A percentile compares a stretch with the other conserved stretches of the same genome.
These are phyloP conservation scores for Fragaria nilgerrensis DNA, from an alignment of 306 rosid genomes.

Conservation along the genomic window DNA sequence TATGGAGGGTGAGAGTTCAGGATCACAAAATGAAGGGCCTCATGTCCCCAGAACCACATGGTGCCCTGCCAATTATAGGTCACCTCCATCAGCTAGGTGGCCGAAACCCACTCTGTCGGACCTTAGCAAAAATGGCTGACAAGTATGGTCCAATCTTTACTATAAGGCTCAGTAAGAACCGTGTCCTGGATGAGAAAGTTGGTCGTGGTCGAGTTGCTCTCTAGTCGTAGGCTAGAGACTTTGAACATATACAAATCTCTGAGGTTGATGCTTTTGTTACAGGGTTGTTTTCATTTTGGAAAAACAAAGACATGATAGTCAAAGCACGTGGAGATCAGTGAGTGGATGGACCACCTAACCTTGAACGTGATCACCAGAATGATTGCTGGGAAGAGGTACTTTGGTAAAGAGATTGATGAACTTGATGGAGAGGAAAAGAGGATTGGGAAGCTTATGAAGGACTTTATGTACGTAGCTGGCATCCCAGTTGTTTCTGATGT, in stretches of 20 bases:
- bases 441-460: conserved; percentile 41
- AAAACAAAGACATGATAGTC: not conserved
- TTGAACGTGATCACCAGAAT: conserved; percentile 41
- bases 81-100: conserved; percentile 48
- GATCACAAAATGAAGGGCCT: conserved; percentile 11
- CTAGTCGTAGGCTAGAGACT: conserved; percentile 38
- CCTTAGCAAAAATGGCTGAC: conserved; percentile 40
- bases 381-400: conserved; percentile 55
- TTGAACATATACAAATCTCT: conserved; percentile 25
- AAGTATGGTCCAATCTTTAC: conserved; percentile 55
- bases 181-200: conserved; percentile 44
- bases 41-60: conserved; percentile 39
- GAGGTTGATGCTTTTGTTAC: conserved; percentile 34
- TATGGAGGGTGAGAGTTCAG: conserved; percentile 16
- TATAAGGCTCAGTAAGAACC: conserved; percentile 40
- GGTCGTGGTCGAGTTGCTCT: conserved; percentile 39
- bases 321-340: conserved; percentile 36
- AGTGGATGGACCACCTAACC: conserved; percentile 40
- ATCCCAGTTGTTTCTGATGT: conserved; percentile 40
- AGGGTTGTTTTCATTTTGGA: conserved; percentile 8
- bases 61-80: conserved; percentile 51
- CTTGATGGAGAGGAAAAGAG: conserved; percentile 29
- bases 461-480: conserved; percentile 45
- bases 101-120: conserved; percentile 30
- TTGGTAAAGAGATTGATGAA: conserved; percentile 29